A percentile compares a stretch with the other conserved stretches of the same genome.
phyloP scores from a whole-genome alignment of 305 asterid genomes.

The Solanum hybrid region DNA sequence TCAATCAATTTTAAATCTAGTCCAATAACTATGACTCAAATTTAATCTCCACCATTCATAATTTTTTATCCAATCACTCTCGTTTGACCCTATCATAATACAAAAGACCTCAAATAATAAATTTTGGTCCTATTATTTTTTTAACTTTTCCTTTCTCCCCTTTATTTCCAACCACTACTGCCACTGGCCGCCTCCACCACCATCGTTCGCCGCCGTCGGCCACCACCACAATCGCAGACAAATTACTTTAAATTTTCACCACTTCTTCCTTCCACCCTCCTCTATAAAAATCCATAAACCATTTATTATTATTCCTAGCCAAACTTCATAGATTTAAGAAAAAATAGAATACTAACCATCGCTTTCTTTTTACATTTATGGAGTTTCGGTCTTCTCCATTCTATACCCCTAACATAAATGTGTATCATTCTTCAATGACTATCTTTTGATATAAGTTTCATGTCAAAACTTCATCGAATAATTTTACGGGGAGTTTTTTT shows the following conservation, averaged over 20 bases:
- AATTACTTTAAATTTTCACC: neutral
- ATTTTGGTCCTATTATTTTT: too few relatives aligned
- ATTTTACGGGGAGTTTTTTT: too few relatives aligned
- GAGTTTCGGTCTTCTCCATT: too few relatives aligned
- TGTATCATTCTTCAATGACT: too few relatives aligned
- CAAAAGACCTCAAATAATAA: neutral
- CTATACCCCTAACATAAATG: too few relatives aligned
- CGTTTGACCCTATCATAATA: neutral
- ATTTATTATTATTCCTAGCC: neutral
- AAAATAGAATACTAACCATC: too few relatives aligned
- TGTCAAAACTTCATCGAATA: too few relatives aligned
- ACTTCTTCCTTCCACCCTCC: neutral
- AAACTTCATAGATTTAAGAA: too few relatives aligned
- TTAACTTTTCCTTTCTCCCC: neutral
- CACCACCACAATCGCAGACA: neutral
- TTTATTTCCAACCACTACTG: neutral
- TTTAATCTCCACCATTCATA: neutral
- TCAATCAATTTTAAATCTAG: neutral
- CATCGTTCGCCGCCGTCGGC: neutral
- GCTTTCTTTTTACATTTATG: too few relatives aligned
- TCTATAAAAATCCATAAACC: neutral
- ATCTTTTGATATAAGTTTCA: too few relatives aligned
- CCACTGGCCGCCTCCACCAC: neutral
- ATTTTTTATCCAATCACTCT: neutral
- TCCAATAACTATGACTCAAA: neutral